Evolutionary conservation across 768 basidiomycete species (phyloP).

Genomic region (Hypsizygus marmoreus): DNA sequence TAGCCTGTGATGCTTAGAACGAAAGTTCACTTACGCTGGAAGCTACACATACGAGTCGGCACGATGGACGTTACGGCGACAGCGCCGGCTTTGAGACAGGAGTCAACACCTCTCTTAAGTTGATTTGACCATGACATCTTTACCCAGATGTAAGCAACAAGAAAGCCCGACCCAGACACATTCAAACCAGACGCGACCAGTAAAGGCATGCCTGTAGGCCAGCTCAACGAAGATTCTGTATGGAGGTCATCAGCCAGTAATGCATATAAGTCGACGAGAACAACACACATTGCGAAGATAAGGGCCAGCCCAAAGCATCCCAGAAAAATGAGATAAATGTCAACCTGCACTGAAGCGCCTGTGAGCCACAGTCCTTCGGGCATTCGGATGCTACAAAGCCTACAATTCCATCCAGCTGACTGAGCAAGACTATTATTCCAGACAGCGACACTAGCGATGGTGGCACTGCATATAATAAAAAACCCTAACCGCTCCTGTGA

Average conservation of each 20-base stretch:
- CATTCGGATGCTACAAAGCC: conserved; percentile 20
- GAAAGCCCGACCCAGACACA: conserved; percentile 60
- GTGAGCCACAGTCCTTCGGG: conserved; percentile 7
- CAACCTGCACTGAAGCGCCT: conserved; percentile 44
- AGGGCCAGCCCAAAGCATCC: conserved; percentile 59
- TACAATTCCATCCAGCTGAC: conserved; percentile 37
- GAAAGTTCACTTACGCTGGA: conserved; percentile 22
- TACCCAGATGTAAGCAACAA: conserved; percentile 63
- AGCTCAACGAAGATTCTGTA: conserved; percentile 63
- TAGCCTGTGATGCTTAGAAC: background rate
- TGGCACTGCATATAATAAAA: conserved; percentile 65
- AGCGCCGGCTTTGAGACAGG: conserved; percentile 46
- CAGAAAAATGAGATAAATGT: conserved; percentile 60
- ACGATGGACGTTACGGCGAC: conserved; percentile 45
- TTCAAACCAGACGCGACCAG: conserved; percentile 74
- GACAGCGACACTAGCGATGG: conserved; percentile 64
- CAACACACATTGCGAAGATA: conserved; percentile 59
- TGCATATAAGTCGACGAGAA: background rate
- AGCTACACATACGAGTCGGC: conserved; percentile 36
- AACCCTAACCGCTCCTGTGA: conserved; percentile 39
- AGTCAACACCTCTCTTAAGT: background rate
- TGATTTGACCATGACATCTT: conserved; percentile 18
- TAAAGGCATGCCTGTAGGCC: conserved; percentile 47
- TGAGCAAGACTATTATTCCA: conserved; percentile 65
- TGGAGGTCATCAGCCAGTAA: conserved; percentile 4